A percentile compares a stretch with the other conserved stretches of the same genome.
Evolutionary conservation across 2,329 filamentous ascomycete species (phyloP).

Genomic region (Chaetomium olivaceum): DNA sequence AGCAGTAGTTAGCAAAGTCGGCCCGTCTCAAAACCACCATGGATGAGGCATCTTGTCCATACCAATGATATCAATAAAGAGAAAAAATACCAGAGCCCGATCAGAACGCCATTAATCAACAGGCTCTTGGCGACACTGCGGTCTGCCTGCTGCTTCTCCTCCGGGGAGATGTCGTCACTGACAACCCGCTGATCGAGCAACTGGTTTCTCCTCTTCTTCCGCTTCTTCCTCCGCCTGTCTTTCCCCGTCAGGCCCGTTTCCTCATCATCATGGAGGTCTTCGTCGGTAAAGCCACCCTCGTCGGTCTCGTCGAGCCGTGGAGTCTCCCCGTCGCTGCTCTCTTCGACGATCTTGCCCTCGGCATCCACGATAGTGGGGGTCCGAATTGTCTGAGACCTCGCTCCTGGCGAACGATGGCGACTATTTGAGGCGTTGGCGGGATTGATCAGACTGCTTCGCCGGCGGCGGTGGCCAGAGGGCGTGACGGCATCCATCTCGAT

Average conservation of each 20-base stretch:
- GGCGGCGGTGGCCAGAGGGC: conserved; percentile 53
- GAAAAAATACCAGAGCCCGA: conserved; percentile 85
- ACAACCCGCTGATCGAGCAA: conserved; percentile 69
- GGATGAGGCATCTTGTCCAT: conserved; percentile 42
- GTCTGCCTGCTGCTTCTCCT: conserved; percentile 76
- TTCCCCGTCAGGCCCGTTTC: conserved; percentile 80
- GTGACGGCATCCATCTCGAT: conserved; percentile 59
- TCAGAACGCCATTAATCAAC: conserved; percentile 75
- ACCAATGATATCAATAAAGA: conserved; percentile 90
- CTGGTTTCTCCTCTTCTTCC: conserved; percentile 66
- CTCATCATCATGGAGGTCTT: conserved; percentile 80
- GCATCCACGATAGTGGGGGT: conserved; percentile 38
- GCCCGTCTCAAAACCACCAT: neutral
- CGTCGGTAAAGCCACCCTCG: conserved; percentile 63
- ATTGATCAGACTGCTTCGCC: conserved; percentile 56
- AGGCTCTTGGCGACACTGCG: conserved; percentile 68
- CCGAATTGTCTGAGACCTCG: conserved; percentile 35
- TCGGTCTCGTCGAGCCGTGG: conserved; percentile 25
- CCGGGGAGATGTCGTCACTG: conserved; percentile 61
- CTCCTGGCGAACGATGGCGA: conserved; percentile 33
- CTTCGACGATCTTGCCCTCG: conserved; percentile 51
- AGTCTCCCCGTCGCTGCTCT: conserved; percentile 36
- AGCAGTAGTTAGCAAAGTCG: conserved; percentile 36
- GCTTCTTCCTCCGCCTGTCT: conserved; percentile 68
- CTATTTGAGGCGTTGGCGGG: conserved; percentile 36